Base-by-base conservation (phyloP, 345 rosid genomes). In the Citrus inodora region DNA sequence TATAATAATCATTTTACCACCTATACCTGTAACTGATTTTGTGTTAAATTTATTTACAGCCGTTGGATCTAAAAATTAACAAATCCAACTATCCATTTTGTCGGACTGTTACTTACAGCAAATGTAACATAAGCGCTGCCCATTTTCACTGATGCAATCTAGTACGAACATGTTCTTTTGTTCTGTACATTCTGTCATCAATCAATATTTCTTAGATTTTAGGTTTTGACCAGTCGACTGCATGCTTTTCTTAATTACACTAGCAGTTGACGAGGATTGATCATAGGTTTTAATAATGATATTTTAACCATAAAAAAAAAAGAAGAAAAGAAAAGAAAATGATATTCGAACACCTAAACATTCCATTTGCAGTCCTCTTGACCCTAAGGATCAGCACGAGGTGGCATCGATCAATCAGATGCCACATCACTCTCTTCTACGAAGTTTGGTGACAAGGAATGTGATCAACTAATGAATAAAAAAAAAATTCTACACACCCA, bases 341-440 rank as follows among this genome's bases (percentile, higher is more conserved):
- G 58, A 66, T 62, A 79, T 55, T 67, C 21, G 68, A 74, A 69
- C 64, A n/a, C 17, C 48, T 21, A 2, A 16, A 21, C 46, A 11
- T 19, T 28, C 37, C 30, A 21, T 38, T 30, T 32, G 2, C 24
- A 25, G 9, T 8, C 33, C 48, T 42, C 48, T 42, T 42, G 14
- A 42, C 32, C 9, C 60, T 1, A 16, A 16, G 35, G 25, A 13
- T 35, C 82, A 69, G 80, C 40, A 64, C 4, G 27, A 7, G 22
- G 53, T 59, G 79, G 81, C 33, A 32, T 32, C 33, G 58, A 62
- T 28, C 66, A 28, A 37, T 81, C 30, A 6, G 92, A 80, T 81
- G 81, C 51, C n/a, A 62, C 70, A 69, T 87, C 87, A 1, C 69
- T 82, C 62, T 89, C 87, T 48, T 6, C 69, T 13, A 13, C 0